Evolutionary conservation across 129 eudicot species (phyloP), one percentile per base, ranked within the genome.

Genomic region (Heracleum sosnowskyi): DNA sequence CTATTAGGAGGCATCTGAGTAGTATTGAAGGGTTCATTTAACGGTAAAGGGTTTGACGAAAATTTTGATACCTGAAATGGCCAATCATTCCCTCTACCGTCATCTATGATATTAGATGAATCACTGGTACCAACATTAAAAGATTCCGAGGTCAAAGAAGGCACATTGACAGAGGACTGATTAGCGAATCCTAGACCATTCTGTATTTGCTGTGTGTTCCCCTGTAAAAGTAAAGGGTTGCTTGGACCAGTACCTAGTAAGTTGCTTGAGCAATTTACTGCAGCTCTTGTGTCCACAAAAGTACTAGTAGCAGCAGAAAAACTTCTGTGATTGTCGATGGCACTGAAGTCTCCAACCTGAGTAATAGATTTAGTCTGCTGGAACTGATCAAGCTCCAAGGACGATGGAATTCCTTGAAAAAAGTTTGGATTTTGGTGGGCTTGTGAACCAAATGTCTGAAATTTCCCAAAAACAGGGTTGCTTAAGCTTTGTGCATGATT

Each of bases 321-420:
- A 24, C 79, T 53, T 81, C 91, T 66, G 26, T 87, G 79, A 73
- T 79, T 86, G 64, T 91, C 87, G 13, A 88, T 26, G 35, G 84
- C 74, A 77, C 78, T 89, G 73, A 87, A 91, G 63, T 87, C 90
- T 46, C 81, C 79, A 42, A 82, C 66, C 16, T 82, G 83, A 63
- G 84, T 53, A 42, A 57, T 37, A 68, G 83, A 73, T 78, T 82
- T 86, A 73, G 53, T 86, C 47, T 80, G 92, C 70, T 90, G 90
- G 53, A 86, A 79, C 63, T 84, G 89, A 82, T 85, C 88, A 68
- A 86, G 83, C 29, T 87, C 90, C 79, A 93, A 84, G 1, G 95
- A 82, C 1, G 92, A 79, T 3, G 96, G 89, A 39, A 89, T 85
- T 39, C 92, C 97, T 73, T 85, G 96, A 85, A 84, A 82, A 22